Evolutionary conservation across 1,284 basidiomycete genomes (phyloP).

Genomic region (Hymenochaete sp.): DNA sequence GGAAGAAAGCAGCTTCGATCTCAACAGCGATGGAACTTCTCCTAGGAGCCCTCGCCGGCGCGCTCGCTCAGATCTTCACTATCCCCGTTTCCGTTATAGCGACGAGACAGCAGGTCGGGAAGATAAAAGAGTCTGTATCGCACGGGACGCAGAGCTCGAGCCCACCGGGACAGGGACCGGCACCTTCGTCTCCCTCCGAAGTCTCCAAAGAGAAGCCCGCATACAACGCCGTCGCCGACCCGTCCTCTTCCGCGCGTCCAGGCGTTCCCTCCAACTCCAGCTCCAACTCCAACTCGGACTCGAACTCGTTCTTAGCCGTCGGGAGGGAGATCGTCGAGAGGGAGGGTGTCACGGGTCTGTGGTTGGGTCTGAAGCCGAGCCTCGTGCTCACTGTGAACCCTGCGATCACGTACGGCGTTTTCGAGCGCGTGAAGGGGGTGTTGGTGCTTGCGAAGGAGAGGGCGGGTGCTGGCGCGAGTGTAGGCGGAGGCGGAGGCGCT

Average conservation of each 20-base stretch:
- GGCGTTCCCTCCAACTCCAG: constrained; percentile 29
- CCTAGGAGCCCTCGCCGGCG: constrained; percentile 89
- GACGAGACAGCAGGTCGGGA: constrained; percentile 89
- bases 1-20: constrained; percentile 46
- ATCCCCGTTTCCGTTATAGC: constrained; percentile 98
- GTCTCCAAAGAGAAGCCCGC: constrained; percentile 16
- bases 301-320: constrained; percentile 67
- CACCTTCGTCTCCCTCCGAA: constrained; percentile 15
- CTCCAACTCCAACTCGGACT: constrained; percentile 1
- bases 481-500: background rate
- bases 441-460: constrained; percentile 47
- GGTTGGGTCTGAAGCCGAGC: constrained; percentile 90
- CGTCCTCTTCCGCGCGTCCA: constrained; percentile 17
- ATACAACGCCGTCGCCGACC: constrained; percentile 16
- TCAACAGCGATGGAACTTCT: constrained; percentile 79
- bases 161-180: constrained; percentile 20
- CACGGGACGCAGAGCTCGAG: no score
- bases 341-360: constrained; percentile 86
- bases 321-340: constrained; percentile 86
- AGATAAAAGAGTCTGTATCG: constrained; percentile 20
- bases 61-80: constrained; percentile 94
- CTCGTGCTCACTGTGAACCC: constrained; percentile 94
- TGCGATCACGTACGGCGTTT: constrained; percentile 96
- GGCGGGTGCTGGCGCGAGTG: constrained; percentile 31
- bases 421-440: constrained; percentile 82